A percentile compares a stretch with the other conserved stretches of the same genome.
Conservation (phyloP, 148 eudicot species). For the Persicaria maculosa region DNA sequence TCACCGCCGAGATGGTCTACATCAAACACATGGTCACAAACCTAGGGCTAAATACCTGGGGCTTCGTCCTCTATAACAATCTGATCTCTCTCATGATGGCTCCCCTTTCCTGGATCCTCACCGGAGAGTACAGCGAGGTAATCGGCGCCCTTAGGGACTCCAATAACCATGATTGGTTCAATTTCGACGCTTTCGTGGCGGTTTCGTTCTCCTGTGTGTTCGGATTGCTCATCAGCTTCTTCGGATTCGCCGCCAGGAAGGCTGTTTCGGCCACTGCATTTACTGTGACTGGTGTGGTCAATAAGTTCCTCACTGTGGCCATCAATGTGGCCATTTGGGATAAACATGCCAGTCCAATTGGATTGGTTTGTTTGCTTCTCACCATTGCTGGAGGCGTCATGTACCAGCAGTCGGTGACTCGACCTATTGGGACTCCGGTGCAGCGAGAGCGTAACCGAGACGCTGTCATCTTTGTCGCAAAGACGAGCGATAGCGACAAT, state of each 20-base stretch:
- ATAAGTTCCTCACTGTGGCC: constrained; percentile 81
- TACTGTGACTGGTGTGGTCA: constrained; percentile 93
- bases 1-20: constrained; percentile 89
- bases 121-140: constrained; percentile 79
- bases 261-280: constrained; percentile 91
- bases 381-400: no score
- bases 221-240: constrained; percentile 82
- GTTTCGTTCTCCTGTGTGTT: constrained; percentile 80
- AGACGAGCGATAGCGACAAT: constrained; percentile 30
- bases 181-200: constrained; percentile 51
- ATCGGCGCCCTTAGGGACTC: constrained; percentile 35
- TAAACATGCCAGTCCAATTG: constrained; percentile 86
- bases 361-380: constrained; percentile 50
- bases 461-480: constrained; percentile 15
- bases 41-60: constrained; percentile 93
- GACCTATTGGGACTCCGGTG: constrained; percentile 28
- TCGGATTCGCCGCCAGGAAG: constrained; percentile 85
- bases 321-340: constrained; percentile 92
- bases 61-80: constrained; percentile 80
- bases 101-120: constrained; percentile 66
- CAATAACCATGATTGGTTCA: constrained; percentile 43
- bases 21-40: constrained; percentile 95
- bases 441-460: constrained; percentile 26
- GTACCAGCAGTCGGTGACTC: constrained; percentile 35
- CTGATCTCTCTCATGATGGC: constrained; percentile 86